phyloP scores from a whole-genome alignment of 306 rosid genomes.

The Luffa aegyptiaca region DNA sequence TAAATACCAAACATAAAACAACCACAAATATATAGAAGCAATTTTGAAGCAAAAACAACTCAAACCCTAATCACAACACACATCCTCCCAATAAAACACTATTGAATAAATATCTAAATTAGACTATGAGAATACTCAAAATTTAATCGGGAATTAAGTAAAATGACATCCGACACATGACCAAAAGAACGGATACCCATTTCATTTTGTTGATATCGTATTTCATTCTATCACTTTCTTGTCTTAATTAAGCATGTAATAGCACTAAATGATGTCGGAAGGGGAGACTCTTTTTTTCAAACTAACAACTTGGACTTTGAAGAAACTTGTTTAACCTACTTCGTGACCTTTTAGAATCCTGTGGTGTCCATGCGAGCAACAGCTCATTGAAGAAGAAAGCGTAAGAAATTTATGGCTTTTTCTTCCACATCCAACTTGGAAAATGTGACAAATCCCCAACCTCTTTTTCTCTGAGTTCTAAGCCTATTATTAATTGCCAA shows the following conservation, averaged over 20 bases:
- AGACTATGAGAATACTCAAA: too few species aligned
- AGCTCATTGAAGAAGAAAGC: constrained; percentile 7
- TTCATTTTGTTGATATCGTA: not conserved
- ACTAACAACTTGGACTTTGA: not conserved
- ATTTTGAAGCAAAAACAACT: too few species aligned
- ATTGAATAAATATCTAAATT: too few species aligned
- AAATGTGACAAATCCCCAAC: not conserved
- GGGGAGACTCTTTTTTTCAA: not conserved
- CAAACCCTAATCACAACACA: too few species aligned
- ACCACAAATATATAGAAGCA: not conserved
- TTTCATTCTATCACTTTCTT: not conserved
- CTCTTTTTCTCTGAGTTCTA: not conserved
- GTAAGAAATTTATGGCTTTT: not conserved
- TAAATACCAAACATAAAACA: not conserved
- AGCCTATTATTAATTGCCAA: not conserved
- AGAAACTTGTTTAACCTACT: not conserved
- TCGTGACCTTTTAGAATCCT: not conserved
- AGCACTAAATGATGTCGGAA: not conserved
- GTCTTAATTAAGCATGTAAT: not conserved
- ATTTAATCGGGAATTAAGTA: too few species aligned
- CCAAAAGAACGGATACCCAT: too few species aligned
- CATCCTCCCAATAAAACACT: too few species aligned
- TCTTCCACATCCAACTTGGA: not conserved
- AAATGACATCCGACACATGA: too few species aligned
- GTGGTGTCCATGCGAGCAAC: not conserved